Evolutionary conservation across 768 basidiomycete species (phyloP), one percentile per base, ranked within the genome.

Genomic region (Phallus indusiatus): DNA sequence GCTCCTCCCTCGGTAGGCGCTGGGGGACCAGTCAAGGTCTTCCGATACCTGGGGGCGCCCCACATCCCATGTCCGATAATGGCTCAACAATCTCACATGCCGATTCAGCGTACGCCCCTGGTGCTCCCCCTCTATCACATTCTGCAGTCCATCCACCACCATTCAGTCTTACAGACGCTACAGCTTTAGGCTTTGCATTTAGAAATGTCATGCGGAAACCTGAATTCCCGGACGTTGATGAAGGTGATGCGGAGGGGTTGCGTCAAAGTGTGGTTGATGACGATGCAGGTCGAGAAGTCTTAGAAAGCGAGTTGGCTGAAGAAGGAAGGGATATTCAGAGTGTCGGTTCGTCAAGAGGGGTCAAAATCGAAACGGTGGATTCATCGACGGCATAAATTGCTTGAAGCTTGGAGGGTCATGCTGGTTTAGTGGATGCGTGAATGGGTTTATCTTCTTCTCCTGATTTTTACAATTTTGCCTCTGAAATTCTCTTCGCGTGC

Each of bases 101-200:
- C 9, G 80, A 79, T 42, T 82, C 81, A 46, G 75, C 78, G 51
- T 81, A 82, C 55, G 59, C 24, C 51, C 56, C 46, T n/a, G 52
- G 34, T 28, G 48, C 20, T 34, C 18, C 46, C 20, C 42, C 42
- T n/a, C 42, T n/a, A 12, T 12, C n/a, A 14, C 42, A 42, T 10
- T 16, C 22, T 56, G 21, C 60, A 22, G 59, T 58, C 16, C 84
- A 85, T 56, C 75, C 81, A 47, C 88, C 81, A 11, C 86, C 84
- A 10, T 86, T 94, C 72, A 86, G 85, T 49, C 85, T 82, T 18
- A 85, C 87, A 20, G 92, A 95, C 71, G 93, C 93, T 55, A 90
- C 89, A 42, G 88, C 93, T 68, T 90, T 94, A 83, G 91, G 92
- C 46, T 86, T 91, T 74, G 93, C 93, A 6, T 95, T 94, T 73